Evolutionary conservation across 208 protist genomes (phyloP).

Genomic region (Trypanosoma lewisi): DNA sequence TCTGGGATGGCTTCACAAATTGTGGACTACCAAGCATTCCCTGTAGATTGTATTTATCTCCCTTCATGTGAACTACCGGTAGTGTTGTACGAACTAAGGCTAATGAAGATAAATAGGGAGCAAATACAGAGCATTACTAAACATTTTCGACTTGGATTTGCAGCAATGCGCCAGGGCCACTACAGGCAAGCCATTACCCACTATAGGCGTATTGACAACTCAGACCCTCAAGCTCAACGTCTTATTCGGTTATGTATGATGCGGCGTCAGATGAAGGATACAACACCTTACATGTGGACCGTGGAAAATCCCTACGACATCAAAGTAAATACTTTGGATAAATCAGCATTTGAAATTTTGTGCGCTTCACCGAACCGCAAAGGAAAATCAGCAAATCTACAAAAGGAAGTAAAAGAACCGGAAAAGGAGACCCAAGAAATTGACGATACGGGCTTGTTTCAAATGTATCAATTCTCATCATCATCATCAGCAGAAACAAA

Average conservation of each 20-base stretch:
- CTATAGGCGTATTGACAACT: constrained; percentile 25
- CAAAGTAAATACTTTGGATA: not conserved
- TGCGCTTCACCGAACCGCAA: too few relatives aligned
- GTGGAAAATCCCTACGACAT: not conserved
- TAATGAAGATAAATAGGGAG: constrained; percentile 29
- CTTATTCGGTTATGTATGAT: constrained; percentile 46
- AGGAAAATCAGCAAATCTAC: too few relatives aligned
- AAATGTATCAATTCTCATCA: constrained; percentile 9
- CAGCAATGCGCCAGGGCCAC: constrained; percentile 52
- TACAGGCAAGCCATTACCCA: constrained; percentile 41
- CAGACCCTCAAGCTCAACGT: constrained; percentile 41
- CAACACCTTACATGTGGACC: not conserved
- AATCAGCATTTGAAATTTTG: too few relatives aligned
- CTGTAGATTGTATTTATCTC: constrained; percentile 49
- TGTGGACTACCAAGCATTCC: constrained; percentile 38
- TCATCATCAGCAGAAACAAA: constrained; percentile 37
- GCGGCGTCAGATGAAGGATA: constrained; percentile 17
- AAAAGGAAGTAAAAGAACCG: too few relatives aligned
- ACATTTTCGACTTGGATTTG: constrained; percentile 52
- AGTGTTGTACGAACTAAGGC: constrained; percentile 54
- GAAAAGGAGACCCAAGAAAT: too few relatives aligned
- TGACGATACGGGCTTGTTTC: constrained; percentile 12
- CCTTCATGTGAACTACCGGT: constrained; percentile 34
- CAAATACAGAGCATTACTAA: too few relatives aligned
- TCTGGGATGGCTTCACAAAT: constrained; percentile 47